A percentile compares a stretch with the other conserved stretches of the same genome.
Conservation (phyloP, 2,329 filamentous ascomycete genomes). For the Microdochium nivale region DNA sequence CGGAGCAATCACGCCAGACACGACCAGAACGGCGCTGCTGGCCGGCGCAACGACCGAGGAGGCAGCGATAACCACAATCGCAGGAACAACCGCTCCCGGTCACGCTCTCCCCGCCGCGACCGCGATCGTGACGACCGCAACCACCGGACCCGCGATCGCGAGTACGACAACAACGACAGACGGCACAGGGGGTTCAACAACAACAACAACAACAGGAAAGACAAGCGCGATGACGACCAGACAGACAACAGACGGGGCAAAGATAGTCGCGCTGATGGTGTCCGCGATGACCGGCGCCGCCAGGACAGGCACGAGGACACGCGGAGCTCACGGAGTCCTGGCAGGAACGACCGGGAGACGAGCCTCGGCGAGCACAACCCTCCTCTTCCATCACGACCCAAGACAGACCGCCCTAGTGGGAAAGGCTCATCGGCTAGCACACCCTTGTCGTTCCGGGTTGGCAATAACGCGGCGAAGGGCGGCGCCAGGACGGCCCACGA, state of each 20-base stretch:
- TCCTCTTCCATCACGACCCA: conserved; percentile 19
- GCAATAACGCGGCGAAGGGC: conserved; percentile 20
- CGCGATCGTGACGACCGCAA: conserved; percentile 19
- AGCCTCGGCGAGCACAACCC: conserved; percentile 13
- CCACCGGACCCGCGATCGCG: conserved; percentile 16
- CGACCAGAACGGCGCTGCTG: conserved; percentile 8
- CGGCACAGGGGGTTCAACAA: conserved; percentile 23
- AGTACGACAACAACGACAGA: conserved; percentile 27
- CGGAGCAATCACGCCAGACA: conserved; percentile 20
- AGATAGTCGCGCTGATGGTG: conserved; percentile 14
- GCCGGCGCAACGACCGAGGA: conserved; percentile 15
- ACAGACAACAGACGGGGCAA: conserved; percentile 19
- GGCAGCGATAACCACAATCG: conserved; percentile 2
- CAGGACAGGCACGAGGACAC: conserved; percentile 7
- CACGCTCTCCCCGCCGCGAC: conserved; percentile 8
- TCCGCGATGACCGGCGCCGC: conserved; percentile 8
- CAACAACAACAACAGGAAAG: conserved; percentile 20
- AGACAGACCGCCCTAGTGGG: conserved; percentile 8
- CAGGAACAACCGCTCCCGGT: background rate
- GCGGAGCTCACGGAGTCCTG: conserved; percentile 1
- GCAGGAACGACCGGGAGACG: conserved; percentile 8
- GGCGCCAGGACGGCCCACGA: conserved; percentile 10
- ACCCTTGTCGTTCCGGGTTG: conserved; percentile 27
- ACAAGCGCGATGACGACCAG: too few species aligned
- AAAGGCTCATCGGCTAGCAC: conserved; percentile 6